Percentiles rank a stretch among this genome's conserved stretches.
Conservation (phyloP, 805 yeast genomes). For the Pichia deserticola region DNA sequence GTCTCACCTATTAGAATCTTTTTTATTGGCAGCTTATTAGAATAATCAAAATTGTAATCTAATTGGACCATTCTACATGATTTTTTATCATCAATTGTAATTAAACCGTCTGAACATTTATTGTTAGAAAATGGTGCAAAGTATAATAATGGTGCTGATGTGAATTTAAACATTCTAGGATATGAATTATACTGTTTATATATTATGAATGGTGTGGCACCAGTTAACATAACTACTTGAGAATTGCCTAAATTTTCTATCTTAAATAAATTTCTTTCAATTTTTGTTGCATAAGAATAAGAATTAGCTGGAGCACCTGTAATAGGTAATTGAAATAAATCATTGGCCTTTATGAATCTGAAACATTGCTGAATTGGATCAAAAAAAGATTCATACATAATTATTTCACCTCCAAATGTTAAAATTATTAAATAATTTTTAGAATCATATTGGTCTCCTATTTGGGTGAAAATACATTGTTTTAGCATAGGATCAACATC, state of each 20-base stretch:
- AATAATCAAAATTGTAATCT: constrained; percentile 41
- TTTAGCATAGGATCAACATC: constrained; percentile 70
- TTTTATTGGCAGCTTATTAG: constrained; percentile 53
- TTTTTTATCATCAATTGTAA: constrained; percentile 62
- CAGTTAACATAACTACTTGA: constrained; percentile 62
- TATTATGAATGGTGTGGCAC: constrained; percentile 62
- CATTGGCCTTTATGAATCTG: constrained; percentile 37
- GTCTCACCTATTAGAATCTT: constrained; percentile 50
- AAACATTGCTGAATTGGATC: constrained; percentile 33
- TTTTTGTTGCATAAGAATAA: constrained; percentile 55
- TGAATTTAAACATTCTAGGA: constrained; percentile 61
- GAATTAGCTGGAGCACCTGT: constrained; percentile 82
- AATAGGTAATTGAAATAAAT: constrained; percentile 36
- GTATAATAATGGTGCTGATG: constrained; percentile 58
- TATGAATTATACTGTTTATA: constrained; percentile 55
- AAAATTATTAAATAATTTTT: constrained; percentile 63
- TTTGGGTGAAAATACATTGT: constrained; percentile 52
- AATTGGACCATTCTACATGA: constrained; percentile 57
- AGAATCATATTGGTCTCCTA: constrained; percentile 51
- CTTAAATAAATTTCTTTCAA: constrained; percentile 61
- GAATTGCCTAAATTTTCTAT: constrained; percentile 51
- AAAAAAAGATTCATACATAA: constrained; percentile 52
- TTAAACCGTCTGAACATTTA: constrained; percentile 41
- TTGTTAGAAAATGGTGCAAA: constrained; percentile 43
- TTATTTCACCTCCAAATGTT: constrained; percentile 76